A percentile compares a stretch with the other conserved stretches of the same genome.
These are phyloP conservation scores for Sclerospora graminicola DNA, from an alignment of 352 stramenopile species.

Conservation along the genomic window DNA sequence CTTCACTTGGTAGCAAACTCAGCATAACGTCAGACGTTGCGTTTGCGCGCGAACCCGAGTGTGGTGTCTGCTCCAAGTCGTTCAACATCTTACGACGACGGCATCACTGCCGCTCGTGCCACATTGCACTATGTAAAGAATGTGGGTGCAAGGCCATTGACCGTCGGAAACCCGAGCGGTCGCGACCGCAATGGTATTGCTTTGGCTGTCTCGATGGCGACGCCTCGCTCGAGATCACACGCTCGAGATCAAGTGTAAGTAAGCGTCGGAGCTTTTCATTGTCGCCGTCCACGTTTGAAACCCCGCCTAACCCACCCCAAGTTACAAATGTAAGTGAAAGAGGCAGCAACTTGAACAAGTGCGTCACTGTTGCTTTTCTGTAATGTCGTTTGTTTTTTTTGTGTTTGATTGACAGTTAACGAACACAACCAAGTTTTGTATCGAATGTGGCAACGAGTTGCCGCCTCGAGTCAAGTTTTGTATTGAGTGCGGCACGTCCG, in stretches of 20 bases:
- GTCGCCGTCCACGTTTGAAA: constrained; percentile 15
- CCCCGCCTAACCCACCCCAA: constrained; percentile 28
- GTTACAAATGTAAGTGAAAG: constrained; percentile 37
- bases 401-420: constrained; percentile 26
- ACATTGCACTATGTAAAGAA: constrained; percentile 79
- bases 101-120: constrained; percentile 77
- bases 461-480: constrained; percentile 74
- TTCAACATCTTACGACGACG: constrained; percentile 77
- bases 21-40: constrained; percentile 31
- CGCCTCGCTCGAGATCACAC: constrained; percentile 54
- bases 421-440: constrained; percentile 68
- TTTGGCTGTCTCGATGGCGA: constrained; percentile 52
- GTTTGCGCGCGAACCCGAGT: constrained; percentile 67
- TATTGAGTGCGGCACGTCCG: constrained; percentile 74
- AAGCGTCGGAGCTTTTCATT: constrained; percentile 62
- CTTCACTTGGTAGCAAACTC: constrained; percentile 24
- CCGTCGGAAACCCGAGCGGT: constrained; percentile 36
- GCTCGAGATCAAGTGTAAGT: constrained; percentile 29
- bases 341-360: neutral
- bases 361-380: constrained; percentile 1
- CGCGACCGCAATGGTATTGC: constrained; percentile 74
- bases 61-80: constrained; percentile 60
- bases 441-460: constrained; percentile 79
- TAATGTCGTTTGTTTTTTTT: neutral
- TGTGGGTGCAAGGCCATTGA: constrained; percentile 73